Evolutionary conservation across 1,139 yeast species (phyloP).

Genomic region (Dujonia santamariae): DNA sequence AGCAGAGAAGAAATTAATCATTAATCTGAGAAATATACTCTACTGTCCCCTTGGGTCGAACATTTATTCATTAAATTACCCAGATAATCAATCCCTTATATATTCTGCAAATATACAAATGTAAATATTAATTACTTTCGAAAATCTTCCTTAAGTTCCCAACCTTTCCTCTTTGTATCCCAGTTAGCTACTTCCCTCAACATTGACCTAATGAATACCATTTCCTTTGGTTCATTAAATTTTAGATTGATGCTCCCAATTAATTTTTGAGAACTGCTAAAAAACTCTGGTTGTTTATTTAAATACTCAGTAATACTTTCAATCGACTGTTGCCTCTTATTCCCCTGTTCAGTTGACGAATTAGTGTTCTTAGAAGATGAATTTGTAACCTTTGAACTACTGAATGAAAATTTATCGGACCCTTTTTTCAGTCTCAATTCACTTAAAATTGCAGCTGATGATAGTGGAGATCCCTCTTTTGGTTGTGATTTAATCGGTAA

Average conservation of each 20-base stretch:
- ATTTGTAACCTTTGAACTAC: constrained; percentile 15
- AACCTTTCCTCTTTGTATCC: constrained; percentile 54
- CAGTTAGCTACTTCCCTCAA: constrained; percentile 68
- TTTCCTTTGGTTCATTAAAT: constrained; percentile 52
- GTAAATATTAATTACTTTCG: too few relatives aligned
- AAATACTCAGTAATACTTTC: constrained; percentile 34
- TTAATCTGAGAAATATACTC: too few relatives aligned
- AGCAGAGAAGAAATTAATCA: too few relatives aligned
- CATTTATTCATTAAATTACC: too few relatives aligned
- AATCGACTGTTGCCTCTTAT: constrained; percentile 30
- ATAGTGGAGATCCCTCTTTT: constrained; percentile 10
- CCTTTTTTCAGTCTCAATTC: constrained; percentile 33
- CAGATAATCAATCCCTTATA: neutral
- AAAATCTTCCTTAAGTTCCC: constrained; percentile 67
- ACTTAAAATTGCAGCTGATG: constrained; percentile 32
- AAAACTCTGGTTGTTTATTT: constrained; percentile 29
- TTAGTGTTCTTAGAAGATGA: constrained; percentile 12
- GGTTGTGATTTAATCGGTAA: too few relatives aligned
- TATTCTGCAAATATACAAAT: neutral
- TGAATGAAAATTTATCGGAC: constrained; percentile 8
- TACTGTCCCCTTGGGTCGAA: too few relatives aligned
- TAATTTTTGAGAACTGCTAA: constrained; percentile 58
- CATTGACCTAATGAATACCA: constrained; percentile 65
- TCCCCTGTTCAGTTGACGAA: neutral
- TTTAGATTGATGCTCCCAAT: constrained; percentile 46